Conservation (phyloP, 352 stramenopile species). For the Globisporangium nunn region DNA sequence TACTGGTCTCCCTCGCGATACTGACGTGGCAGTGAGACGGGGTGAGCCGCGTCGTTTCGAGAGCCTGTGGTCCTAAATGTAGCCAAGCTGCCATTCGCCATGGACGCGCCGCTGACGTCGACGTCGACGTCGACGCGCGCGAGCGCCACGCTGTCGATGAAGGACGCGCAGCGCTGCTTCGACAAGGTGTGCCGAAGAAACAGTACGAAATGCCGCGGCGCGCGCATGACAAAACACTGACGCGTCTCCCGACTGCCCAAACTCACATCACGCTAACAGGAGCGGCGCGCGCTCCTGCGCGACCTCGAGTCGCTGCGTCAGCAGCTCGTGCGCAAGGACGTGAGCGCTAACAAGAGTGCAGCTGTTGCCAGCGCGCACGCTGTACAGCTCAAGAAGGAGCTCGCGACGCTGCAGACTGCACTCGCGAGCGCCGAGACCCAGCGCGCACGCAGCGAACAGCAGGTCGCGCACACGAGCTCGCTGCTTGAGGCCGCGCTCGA, state of each 20-base stretch:
- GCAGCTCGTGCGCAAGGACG: conserved; percentile 74
- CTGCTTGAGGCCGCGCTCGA: conserved; percentile 68
- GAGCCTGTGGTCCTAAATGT: not conserved
- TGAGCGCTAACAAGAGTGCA: conserved; percentile 33
- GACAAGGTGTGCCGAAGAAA: conserved; percentile 34
- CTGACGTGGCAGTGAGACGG: no score
- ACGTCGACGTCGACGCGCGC: conserved; percentile 8
- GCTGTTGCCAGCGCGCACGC: conserved; percentile 49
- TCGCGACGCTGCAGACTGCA: conserved; percentile 44
- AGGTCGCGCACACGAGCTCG: conserved; percentile 64
- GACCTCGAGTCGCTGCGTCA: conserved; percentile 70
- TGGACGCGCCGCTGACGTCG: conserved; percentile 2
- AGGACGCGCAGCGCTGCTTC: conserved; percentile 68
- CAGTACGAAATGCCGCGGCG: no score
- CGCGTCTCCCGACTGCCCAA: not conserved
- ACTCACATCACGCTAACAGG: conserved; percentile 16
- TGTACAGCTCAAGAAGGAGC: conserved; percentile 76
- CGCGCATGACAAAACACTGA: no score
- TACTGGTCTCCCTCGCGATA: no score
- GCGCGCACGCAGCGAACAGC: conserved; percentile 32
- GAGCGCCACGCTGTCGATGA: conserved; percentile 40
- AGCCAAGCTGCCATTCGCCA: not conserved
- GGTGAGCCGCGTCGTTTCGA: not conserved
- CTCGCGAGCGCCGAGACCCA: conserved; percentile 37
- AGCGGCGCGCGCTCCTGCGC: conserved; percentile 53